Evolutionary conservation across 129 eudicot genomes (phyloP), one percentile per base, ranked within the genome.

Genomic region (Dittrichia graveolens): DNA sequence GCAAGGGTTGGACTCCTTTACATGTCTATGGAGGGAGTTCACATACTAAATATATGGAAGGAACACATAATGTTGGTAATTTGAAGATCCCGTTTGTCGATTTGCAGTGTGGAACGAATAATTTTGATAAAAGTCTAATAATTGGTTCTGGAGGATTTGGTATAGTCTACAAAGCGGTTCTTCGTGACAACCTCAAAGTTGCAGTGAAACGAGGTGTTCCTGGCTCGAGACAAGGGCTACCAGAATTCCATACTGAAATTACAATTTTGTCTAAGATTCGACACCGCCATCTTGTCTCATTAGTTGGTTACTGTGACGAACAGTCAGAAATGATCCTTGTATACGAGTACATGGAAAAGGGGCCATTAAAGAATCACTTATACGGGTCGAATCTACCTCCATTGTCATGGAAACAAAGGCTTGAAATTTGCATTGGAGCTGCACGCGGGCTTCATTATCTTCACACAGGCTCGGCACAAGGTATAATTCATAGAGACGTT

Each of bases 311-410:
- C 52, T 91, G 97, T 57, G 97, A 91, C 69, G 97, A 91, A 75
- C 96, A 89, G 72, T 84, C 93, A 0, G 97, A 91, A 50, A 91
- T 91, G 97, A 86, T 91, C 48, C 97, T 91, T 50, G 97, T 89
- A 16, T 91, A 91, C 37, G 97, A 91, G 84, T 91, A 88, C 52
- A 77, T 91, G 89, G 96, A 91, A 65, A 88, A 86, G 62, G 97
- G 97, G 4, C 87, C 97, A 0, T 72, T 91, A 37, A 91, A 82
- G 58, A 79, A 69, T 39, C 96, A 90, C 71, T 67, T 90, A 47
- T 90, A 91, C 52, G 97, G 97, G 49, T 63, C 85, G 2, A 88
- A 82, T 24, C 38, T 81, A 39, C 81, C 91, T 12, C 89, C 87
- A 3, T 58, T 91, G 34, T 79, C 97, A 41, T 91, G 96, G 97